phyloP scores from a whole-genome alignment of 495 filamentous ascomycete genomes.

The Bombardia bombarda region DNA sequence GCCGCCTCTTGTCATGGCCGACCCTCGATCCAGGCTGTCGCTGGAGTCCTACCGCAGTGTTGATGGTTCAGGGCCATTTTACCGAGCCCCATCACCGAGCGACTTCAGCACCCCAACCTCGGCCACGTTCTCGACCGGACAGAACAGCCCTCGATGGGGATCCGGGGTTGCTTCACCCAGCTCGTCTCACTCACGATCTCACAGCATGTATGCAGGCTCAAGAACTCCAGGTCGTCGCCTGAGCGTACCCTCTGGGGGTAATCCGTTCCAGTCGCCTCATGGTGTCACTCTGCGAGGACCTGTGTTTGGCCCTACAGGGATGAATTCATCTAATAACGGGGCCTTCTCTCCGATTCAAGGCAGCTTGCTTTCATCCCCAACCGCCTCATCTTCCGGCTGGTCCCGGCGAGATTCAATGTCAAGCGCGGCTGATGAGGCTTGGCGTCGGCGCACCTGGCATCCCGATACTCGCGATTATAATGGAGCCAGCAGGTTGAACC shows the following conservation, averaged over 20 bases:
- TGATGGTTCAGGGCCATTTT: constrained; percentile 40
- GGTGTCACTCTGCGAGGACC: constrained; percentile 47
- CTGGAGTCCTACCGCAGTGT: constrained; percentile 52
- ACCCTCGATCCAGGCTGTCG: constrained; percentile 52
- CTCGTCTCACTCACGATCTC: constrained; percentile 53
- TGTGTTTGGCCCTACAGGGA: constrained; percentile 48
- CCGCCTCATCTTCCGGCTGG: constrained; percentile 54
- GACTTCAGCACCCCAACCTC: constrained; percentile 74
- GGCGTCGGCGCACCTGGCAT: constrained; percentile 84
- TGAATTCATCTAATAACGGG: constrained; percentile 41
- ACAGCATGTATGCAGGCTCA: constrained; percentile 56
- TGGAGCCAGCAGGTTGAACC: constrained; percentile 38
- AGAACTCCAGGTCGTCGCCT: constrained; percentile 66
- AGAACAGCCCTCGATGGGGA: constrained; percentile 64
- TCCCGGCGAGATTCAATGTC: constrained; percentile 55
- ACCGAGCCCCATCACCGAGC: constrained; percentile 50
- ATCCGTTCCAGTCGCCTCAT: constrained; percentile 66
- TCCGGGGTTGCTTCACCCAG: constrained; percentile 59
- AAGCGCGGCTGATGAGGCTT: constrained; percentile 60
- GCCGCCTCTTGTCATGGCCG: constrained; percentile 79
- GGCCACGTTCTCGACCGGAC: constrained; percentile 62
- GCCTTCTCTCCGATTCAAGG: constrained; percentile 45
- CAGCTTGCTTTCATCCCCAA: constrained; percentile 61
- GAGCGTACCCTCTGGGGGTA: constrained; percentile 69
- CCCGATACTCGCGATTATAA: constrained; percentile 57